Evolutionary conservation across 495 filamentous ascomycete species (phyloP), one percentile per base, ranked within the genome.

Genomic region (Usnea hakonensis): DNA sequence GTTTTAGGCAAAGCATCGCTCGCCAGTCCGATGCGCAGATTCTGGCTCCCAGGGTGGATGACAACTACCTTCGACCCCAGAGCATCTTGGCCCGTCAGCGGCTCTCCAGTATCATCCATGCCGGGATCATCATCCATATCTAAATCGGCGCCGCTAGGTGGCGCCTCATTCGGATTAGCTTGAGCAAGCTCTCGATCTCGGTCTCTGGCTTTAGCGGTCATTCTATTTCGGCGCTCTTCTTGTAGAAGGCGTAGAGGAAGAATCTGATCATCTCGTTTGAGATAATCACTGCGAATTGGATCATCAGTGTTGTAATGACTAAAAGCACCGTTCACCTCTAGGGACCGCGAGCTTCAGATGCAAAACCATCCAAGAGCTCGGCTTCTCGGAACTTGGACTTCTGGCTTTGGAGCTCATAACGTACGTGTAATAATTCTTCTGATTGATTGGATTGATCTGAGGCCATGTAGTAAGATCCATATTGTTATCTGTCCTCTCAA

Each of bases 381-480:
- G 21, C 6, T 23, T 37, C 38, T 19, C 26, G 40, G n/a, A 33
- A 9, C 26, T 26, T 23, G 14, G 11, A 13, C 5, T 28, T 30
- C 23, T 50, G 46, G 11, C 11, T 16, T 17, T 30, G 26, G 46
- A 33, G 38, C 26, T 23, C 14, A 43, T 21, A 26, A 80, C 90
- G 60, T 81, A 96, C 90, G 94, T 98, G 69, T 98, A 98, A 75
- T 98, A 98, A 74, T 98, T 98, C 76, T 98, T 98, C 71, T 98
- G 94, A 70, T 98, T 98, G 72, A 98, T 98, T 69, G 91, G 87
- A 19, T 81, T 79, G 46, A 96, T 84, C 67, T 91, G 87, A 23
- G 94, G 95, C 94, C 94, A 98, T 74, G 81, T 93, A 30, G 91
- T 91, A 57, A 90, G 83, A 70, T 91, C 91, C 83, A 98, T 91